These are phyloP conservation scores for Limonium bicolor DNA, from an alignment of 148 eudicot genomes.

Conservation along the genomic window DNA sequence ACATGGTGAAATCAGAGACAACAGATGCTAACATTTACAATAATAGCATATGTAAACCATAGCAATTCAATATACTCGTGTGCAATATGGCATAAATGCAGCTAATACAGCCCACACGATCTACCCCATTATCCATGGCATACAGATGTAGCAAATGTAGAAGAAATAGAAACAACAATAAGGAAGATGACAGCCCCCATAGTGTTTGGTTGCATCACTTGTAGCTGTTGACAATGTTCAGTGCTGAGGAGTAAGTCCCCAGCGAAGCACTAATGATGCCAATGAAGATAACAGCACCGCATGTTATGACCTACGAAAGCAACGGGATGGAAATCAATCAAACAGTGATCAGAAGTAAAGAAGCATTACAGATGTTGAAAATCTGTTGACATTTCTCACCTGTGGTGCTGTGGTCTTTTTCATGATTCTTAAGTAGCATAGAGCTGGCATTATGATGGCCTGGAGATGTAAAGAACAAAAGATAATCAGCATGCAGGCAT, in stretches of 20 bases:
- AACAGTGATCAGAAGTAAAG: not conserved
- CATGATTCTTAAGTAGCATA: slow-evolving; percentile 49
- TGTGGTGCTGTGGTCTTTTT: slow-evolving; percentile 50
- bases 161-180: too few species aligned
- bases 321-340: not conserved
- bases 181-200: too few species aligned
- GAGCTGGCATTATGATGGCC: slow-evolving; percentile 63
- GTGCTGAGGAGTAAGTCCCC: slow-evolving; percentile 53
- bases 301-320: slow-evolving; percentile 31
- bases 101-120: too few species aligned
- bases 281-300: slow-evolving; percentile 25
- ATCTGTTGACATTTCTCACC: slow-evolving; percentile 25
- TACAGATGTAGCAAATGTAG: too few species aligned
- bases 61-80: too few species aligned
- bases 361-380: not conserved
- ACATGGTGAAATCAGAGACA: too few species aligned
- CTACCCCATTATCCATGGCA: too few species aligned
- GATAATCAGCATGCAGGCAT: not conserved
- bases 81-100: too few species aligned
- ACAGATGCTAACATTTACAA: too few species aligned
- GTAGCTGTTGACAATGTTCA: slow-evolving; percentile 20
- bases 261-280: slow-evolving; percentile 41
- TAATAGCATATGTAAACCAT: too few species aligned
- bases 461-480: slow-evolving; percentile 9
- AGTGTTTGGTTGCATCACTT: too few species aligned